Conservation (phyloP, 2,329 filamentous ascomycete genomes). For the Lecanicillium sp. region DNA sequence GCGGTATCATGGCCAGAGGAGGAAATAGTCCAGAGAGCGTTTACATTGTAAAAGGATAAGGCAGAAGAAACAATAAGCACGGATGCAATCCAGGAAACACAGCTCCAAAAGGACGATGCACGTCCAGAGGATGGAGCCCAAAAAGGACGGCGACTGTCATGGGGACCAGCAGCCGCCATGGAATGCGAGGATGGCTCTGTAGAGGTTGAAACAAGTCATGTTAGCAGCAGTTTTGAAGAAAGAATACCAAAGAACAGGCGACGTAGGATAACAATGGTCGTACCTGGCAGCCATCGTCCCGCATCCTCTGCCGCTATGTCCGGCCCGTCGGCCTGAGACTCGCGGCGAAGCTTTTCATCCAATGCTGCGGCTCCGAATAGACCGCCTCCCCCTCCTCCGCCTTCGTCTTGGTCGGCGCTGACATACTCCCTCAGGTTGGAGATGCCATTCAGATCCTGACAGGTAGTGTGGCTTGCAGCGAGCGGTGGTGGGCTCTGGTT, state of each 20-base stretch:
- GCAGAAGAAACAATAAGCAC: constrained; percentile 28
- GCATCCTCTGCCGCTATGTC: constrained; percentile 14
- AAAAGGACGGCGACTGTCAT: constrained; percentile 27
- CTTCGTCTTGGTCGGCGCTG: constrained; percentile 24
- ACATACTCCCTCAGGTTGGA: constrained; percentile 39
- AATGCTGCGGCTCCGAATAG: constrained; percentile 11
- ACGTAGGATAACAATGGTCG: constrained; percentile 6
- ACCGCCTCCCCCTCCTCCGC: constrained; percentile 17
- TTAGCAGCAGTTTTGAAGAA: neutral
- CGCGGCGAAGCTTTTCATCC: constrained; percentile 18
- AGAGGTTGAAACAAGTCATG: neutral
- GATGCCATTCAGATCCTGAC: constrained; percentile 47
- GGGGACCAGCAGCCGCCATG: constrained; percentile 28
- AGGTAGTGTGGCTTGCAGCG: constrained; percentile 39
- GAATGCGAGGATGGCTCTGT: constrained; percentile 23
- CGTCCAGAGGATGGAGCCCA: constrained; percentile 20
- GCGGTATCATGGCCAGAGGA: neutral
- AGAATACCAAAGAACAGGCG: no score
- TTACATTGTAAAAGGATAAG: constrained; percentile 13
- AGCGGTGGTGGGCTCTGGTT: constrained; percentile 46
- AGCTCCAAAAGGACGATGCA: constrained; percentile 27
- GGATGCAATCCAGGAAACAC: constrained; percentile 33
- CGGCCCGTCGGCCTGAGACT: constrained; percentile 13
- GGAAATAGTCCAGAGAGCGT: constrained; percentile 5
- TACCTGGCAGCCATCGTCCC: constrained; percentile 23